Conservation (phyloP, 2,329 filamentous ascomycete species). For the Aspergillus sp. region DNA sequence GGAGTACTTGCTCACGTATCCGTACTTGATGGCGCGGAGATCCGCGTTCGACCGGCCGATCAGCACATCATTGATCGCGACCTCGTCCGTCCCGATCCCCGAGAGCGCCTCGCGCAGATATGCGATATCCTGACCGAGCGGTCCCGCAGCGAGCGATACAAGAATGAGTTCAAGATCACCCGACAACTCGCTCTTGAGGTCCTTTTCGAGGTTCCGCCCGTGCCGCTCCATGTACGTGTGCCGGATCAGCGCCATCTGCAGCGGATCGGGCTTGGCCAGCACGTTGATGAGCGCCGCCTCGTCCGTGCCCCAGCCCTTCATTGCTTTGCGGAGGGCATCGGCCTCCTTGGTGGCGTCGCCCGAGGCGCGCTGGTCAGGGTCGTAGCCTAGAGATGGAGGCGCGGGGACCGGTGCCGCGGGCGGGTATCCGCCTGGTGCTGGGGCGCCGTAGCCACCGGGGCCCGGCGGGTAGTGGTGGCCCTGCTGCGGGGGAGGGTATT, state of each 20-base stretch:
- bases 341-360: slow-evolving; percentile 64
- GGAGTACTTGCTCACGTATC: slow-evolving; percentile 68
- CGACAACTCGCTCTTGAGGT: slow-evolving; percentile 73
- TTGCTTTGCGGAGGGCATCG: slow-evolving; percentile 71
- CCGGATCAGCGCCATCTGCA: slow-evolving; percentile 70
- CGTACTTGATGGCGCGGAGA: slow-evolving; percentile 74
- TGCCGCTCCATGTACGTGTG: slow-evolving; percentile 65
- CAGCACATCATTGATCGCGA: slow-evolving; percentile 76
- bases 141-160: slow-evolving; percentile 71
- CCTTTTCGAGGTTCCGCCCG: slow-evolving; percentile 69
- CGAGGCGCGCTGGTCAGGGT: slow-evolving; percentile 64
- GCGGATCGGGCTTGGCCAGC: slow-evolving; percentile 70
- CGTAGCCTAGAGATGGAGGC: slow-evolving; percentile 72
- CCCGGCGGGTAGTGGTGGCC: slow-evolving; percentile 13
- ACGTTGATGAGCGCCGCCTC: slow-evolving; percentile 66
- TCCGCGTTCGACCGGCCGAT: slow-evolving; percentile 79
- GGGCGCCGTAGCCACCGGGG: slow-evolving; percentile 5
- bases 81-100: slow-evolving; percentile 77
- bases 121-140: slow-evolving; percentile 72
- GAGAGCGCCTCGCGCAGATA: slow-evolving; percentile 57
- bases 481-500: slow-evolving; percentile 10
- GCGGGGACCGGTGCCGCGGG: slow-evolving; percentile 46
- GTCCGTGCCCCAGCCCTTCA: slow-evolving; percentile 66
- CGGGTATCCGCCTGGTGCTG: not conserved
- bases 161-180: slow-evolving; percentile 73